Conservation (phyloP, 345 rosid species). For the Citrus hindsii region DNA sequence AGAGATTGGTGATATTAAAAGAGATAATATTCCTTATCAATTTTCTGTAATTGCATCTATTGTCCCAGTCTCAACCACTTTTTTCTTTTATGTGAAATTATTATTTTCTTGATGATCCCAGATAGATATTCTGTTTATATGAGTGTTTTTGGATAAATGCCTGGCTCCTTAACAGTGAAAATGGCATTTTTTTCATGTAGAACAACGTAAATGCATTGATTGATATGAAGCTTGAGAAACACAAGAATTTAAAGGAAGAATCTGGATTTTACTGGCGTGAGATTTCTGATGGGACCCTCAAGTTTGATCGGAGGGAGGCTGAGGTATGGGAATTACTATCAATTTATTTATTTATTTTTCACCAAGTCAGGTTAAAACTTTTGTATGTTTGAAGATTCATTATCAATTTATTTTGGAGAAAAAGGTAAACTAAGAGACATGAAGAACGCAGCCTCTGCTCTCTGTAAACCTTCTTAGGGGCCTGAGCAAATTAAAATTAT, state of each 20-base stretch:
- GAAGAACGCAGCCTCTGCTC: not conserved
- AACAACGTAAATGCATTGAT: conserved; percentile 75
- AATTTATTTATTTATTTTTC: not conserved
- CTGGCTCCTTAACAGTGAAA: not conserved
- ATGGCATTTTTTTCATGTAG: conserved; percentile 32
- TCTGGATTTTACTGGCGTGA: conserved; percentile 74
- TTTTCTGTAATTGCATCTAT: not conserved
- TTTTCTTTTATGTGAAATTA: not conserved
- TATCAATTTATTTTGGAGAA: not conserved
- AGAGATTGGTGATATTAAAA: not conserved
- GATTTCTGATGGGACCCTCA: conserved; percentile 62
- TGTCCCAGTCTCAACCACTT: not conserved
- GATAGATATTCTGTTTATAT: not conserved
- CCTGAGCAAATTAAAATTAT: not conserved
- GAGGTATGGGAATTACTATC: conserved; percentile 49
- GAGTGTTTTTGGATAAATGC: not conserved
- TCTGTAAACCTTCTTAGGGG: not conserved
- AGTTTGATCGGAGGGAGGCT: conserved; percentile 66
- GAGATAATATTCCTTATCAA: not conserved
- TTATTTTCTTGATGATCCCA: not conserved
- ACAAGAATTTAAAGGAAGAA: conserved; percentile 87
- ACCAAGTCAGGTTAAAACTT: not conserved
- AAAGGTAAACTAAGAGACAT: not conserved
- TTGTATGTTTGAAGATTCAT: not conserved
- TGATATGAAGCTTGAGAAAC: conserved; percentile 89